phyloP scores from a whole-genome alignment of 805 yeast genomes.

The Candida caryicola region DNA sequence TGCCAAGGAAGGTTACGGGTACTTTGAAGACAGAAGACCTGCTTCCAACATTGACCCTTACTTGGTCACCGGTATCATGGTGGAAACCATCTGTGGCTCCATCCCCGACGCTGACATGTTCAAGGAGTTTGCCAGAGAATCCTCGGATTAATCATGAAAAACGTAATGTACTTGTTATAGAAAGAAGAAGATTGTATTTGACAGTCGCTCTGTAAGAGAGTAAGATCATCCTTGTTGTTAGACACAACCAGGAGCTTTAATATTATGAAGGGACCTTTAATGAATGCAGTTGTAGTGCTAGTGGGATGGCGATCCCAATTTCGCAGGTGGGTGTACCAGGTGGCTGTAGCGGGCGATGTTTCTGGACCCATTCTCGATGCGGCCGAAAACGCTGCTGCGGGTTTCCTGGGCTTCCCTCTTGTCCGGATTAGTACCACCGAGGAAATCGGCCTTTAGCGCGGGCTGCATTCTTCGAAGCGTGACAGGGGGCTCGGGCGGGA shows the following conservation, averaged over 20 bases:
- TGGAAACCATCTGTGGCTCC: constrained; percentile 93
- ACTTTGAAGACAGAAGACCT: constrained; percentile 99
- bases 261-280: too few species aligned
- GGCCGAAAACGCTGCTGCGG: background rate
- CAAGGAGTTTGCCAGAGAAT: constrained; percentile 81
- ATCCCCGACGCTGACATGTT: constrained; percentile 94
- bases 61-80: constrained; percentile 97
- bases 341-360: too few species aligned
- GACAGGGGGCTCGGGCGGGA: background rate
- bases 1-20: constrained; percentile 96
- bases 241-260: too few species aligned
- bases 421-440: background rate
- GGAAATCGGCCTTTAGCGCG: background rate
- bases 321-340: background rate
- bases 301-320: too few species aligned
- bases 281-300: too few species aligned
- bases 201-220: background rate
- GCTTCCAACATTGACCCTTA: constrained; percentile 99
- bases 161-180: background rate
- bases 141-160: constrained; percentile 22
- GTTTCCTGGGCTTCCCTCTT: background rate
- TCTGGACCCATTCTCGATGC: background rate
- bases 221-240: background rate
- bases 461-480: background rate
- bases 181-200: background rate